Evolutionary conservation across 106 monocot species (phyloP), one percentile per base, ranked within the genome.

Genomic region (Dendrobium huoshanense): DNA sequence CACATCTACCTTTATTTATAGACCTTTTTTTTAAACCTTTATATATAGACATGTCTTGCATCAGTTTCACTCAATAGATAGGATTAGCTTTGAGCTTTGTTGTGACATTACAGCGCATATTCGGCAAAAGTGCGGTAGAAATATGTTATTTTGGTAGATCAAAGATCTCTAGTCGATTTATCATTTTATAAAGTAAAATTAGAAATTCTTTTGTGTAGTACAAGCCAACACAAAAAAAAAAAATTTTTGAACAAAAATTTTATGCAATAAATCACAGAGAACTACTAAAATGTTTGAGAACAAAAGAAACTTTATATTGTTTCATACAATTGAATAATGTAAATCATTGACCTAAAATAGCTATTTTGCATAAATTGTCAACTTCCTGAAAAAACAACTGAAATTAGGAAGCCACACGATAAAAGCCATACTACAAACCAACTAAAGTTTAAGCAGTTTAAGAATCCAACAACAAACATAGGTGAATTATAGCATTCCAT

Each of bases 331-430:
- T 22, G 40, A 72, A 40, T 41, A 29, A 33, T 15, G 17, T 27
- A 72, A 72, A 72, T 72, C 40, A 72, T 40, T 33, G 72, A 40
- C 37, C 64, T 65, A 65, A 61, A 65, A 65, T 25, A 65, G 25
- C 64, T 65, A 25, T 9, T 9, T 24, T 65, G 64, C 40, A 72
- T 65, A 65, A 65, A 65, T 65, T 65, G 72, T 16, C 72, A 72
- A 4, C 10, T 70, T 70, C 70, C 70, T 9, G 13, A 25, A 7
- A 1, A 72, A 29, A 72, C 33, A 72, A 37, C 10, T 2, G 40
- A 22, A 72, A 72, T 40, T 72, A 72, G 40, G 37, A 72, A 33
- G 37, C 72, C 29, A 68, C 27, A 24, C 22, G 8, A 72, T 40
- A 37, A 72, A 40, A 33, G 27, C 24, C 5, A 37, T 40, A 33